Percentiles rank a stretch among this genome's conserved stretches.
These are phyloP conservation scores for Afroboletus lepidellus DNA, from an alignment of 1,284 basidiomycete species.

Conservation along the genomic window DNA sequence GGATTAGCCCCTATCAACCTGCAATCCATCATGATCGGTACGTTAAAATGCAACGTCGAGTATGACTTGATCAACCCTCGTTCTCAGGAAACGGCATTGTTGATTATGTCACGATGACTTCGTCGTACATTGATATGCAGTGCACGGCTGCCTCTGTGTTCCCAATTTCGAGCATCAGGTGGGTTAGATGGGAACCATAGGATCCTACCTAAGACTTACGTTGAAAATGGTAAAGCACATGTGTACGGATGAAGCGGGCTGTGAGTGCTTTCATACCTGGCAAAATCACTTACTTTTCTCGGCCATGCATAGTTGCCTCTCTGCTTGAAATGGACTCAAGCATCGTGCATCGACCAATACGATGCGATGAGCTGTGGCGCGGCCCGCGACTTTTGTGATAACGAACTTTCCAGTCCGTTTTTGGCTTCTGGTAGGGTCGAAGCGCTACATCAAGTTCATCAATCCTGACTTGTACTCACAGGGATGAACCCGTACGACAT, in stretches of 20 bases:
- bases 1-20: neutral
- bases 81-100: neutral
- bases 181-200: constrained; percentile 3
- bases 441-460: constrained; percentile 27
- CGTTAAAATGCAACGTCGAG: neutral
- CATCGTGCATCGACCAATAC: constrained; percentile 51
- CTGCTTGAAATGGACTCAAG: constrained; percentile 45
- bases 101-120: constrained; percentile 26
- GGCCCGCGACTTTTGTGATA: constrained; percentile 62
- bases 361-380: constrained; percentile 63
- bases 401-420: constrained; percentile 36
- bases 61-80: too few relatives aligned
- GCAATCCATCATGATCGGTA: neutral
- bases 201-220: neutral
- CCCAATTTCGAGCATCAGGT: constrained; percentile 35
- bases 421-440: constrained; percentile 34
- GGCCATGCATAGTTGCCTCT: constrained; percentile 43
- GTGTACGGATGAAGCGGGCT: constrained; percentile 49
- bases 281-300: constrained; percentile 8
- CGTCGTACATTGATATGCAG: constrained; percentile 48
- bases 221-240: constrained; percentile 34
- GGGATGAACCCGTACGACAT: constrained; percentile 52
- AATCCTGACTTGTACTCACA: constrained; percentile 10
- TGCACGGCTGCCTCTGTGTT: constrained; percentile 49
- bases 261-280: constrained; percentile 29